Evolutionary conservation across 2,329 filamentous ascomycete genomes (phyloP), one percentile per base, ranked within the genome.

Genomic region (Penicillium psychrosexuale): DNA sequence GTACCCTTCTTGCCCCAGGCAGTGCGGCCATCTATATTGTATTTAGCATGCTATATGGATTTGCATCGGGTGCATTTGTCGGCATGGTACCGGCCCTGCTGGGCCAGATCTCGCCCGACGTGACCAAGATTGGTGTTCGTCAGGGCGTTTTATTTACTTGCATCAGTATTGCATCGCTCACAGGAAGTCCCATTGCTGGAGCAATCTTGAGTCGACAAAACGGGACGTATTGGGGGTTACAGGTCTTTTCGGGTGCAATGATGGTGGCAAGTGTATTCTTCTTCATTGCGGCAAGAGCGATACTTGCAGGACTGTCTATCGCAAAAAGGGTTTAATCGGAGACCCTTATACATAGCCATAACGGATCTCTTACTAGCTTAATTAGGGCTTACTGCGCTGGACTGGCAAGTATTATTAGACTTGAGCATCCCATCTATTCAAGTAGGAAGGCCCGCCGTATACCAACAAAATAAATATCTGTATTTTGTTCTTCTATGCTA

Each of bases 181-280:
- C 83, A 0, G 85, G 87, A 0, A 84, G 80, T 43, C 88, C 88
- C 0, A 87, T 90, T 61, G 86, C 80, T 1, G 87, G 87, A 7
- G 84, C 83, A 11, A 75, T 87, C 8, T 67, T 68, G 13, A 71
- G 72, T 3, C 77, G 82, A 61, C 57, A 57, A 24, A 53, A 79
- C 40, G 85, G 84, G 3, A 69, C 69, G 8, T 88, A 82, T 59
- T 72, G 82, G 17, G 82, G 82, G 2, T 63, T 89, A 58, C 84
- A 89, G 72, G 74, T 89, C 2, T 90, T 89, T 45, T 87, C 87
- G 1, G 70, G 83, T 15, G 72, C 80, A 55, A 76, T 82, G 67
- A 44, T 77, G 28, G 72, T 65, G 5, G 79, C 79, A n/a, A 70
- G 71, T 34, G 51, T 67, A 5, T 56, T 72, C 12, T 79, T 75